phyloP scores from a whole-genome alignment of 768 basidiomycete species.

The Trametes gibbosa region DNA sequence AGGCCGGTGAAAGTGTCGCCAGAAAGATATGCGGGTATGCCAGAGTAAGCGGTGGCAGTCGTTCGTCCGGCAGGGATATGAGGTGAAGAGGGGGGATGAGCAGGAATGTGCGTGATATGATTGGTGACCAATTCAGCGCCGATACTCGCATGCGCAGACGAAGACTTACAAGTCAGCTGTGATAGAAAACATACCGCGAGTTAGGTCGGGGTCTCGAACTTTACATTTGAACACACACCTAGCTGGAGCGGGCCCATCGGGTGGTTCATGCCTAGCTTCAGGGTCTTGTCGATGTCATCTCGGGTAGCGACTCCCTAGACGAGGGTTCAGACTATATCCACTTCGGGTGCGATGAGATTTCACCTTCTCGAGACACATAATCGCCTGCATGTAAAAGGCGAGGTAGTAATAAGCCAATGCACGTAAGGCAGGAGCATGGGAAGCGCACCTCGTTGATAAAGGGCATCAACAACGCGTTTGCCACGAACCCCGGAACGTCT shows the following conservation, averaged over 20 bases:
- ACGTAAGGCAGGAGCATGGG: background rate
- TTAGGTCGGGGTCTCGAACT: background rate
- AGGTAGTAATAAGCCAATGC: background rate
- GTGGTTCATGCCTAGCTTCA: conserved; percentile 91
- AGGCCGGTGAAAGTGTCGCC: background rate
- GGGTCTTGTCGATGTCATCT: conserved; percentile 93
- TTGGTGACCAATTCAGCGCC: conserved; percentile 2
- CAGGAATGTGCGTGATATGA: conserved; percentile 5
- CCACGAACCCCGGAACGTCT: conserved; percentile 95
- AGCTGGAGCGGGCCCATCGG: conserved; percentile 94
- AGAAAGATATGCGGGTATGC: background rate
- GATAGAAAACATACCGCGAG: conserved; percentile 31
- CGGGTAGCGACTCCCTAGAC: conserved; percentile 81
- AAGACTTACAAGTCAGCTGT: conserved; percentile 9
- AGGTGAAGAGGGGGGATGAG: background rate
- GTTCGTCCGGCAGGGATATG: background rate
- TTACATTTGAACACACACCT: conserved; percentile 42
- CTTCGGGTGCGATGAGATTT: background rate
- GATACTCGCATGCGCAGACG: background rate
- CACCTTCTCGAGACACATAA: conserved; percentile 91
- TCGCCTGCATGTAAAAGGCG: conserved; percentile 52
- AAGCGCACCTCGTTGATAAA: conserved; percentile 85
- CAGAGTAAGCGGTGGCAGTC: background rate
- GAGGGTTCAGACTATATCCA: background rate
- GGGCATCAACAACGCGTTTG: conserved; percentile 93